phyloP scores from a whole-genome alignment of 1,284 basidiomycete genomes.

The Boletus coffeatus region DNA sequence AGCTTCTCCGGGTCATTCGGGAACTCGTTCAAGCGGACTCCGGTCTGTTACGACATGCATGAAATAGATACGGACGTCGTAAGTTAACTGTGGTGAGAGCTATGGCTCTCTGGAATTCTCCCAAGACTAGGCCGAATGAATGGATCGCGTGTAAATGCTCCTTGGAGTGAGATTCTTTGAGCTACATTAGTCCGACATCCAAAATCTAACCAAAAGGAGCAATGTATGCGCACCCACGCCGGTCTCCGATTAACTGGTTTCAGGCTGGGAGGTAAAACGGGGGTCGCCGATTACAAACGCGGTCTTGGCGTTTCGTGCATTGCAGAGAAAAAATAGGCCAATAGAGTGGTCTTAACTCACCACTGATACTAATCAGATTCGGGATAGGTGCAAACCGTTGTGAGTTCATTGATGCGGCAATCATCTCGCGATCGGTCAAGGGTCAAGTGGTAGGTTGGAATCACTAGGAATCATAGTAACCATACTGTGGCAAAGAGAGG shows the following conservation, averaged over 20 bases:
- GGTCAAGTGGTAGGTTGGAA: neutral
- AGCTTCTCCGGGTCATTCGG: neutral
- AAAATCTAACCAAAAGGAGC: neutral
- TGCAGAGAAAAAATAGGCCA: neutral
- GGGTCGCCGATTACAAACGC: slow-evolving; percentile 6
- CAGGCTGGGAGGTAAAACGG: neutral
- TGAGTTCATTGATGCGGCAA: neutral
- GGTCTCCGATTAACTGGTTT: neutral
- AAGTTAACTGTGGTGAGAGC: slow-evolving; percentile 6
- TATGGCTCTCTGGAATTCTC: neutral
- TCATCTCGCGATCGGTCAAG: neutral
- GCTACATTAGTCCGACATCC: too few species aligned
- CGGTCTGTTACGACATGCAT: neutral
- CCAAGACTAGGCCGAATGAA: neutral
- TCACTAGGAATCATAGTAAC: slow-evolving; percentile 1
- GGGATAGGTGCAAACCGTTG: neutral
- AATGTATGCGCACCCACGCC: slow-evolving; percentile 5
- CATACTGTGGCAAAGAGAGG: too few species aligned
- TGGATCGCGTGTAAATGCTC: slow-evolving; percentile 3
- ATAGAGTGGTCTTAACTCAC: neutral
- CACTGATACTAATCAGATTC: neutral
- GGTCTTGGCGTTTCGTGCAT: neutral
- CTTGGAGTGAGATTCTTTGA: slow-evolving; percentile 1
- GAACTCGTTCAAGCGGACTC: neutral
- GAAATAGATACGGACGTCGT: slow-evolving; percentile 4